phyloP scores from a whole-genome alignment of 2,329 filamentous ascomycete species.

The Talaromyces sp. region DNA sequence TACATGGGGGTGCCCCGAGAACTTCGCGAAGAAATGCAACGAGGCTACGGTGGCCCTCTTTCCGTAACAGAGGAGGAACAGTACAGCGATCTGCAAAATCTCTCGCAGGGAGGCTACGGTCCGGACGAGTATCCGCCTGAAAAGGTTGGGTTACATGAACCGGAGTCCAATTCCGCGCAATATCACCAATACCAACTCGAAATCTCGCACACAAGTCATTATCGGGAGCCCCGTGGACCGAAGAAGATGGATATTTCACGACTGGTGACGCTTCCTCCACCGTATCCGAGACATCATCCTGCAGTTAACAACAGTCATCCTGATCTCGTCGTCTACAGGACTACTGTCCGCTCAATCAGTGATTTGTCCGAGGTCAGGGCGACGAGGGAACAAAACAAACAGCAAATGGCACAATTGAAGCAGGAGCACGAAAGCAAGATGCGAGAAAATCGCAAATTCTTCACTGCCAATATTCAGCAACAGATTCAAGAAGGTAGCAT shows the following conservation, averaged over 20 bases:
- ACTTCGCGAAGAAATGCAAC: slow-evolving; percentile 67
- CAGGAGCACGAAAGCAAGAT: slow-evolving; percentile 52
- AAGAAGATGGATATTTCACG: slow-evolving; percentile 79
- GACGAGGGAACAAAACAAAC: slow-evolving; percentile 55
- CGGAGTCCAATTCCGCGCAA: slow-evolving; percentile 25
- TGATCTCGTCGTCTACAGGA: slow-evolving; percentile 74
- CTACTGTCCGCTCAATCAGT: slow-evolving; percentile 67
- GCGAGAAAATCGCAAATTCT: slow-evolving; percentile 60
- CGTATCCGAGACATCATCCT: slow-evolving; percentile 90
- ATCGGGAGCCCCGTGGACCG: slow-evolving; percentile 34
- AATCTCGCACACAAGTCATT: slow-evolving; percentile 2
- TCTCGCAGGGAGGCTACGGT: slow-evolving; percentile 39
- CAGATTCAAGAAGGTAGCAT: slow-evolving; percentile 76
- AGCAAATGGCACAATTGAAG: slow-evolving; percentile 54
- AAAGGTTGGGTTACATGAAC: slow-evolving; percentile 59
- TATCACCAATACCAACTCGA: slow-evolving; percentile 18
- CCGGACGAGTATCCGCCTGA: slow-evolving; percentile 63
- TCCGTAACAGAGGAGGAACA: slow-evolving; percentile 27
- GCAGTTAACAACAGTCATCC: slow-evolving; percentile 96
- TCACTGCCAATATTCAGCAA: slow-evolving; percentile 72
- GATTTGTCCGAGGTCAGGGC: slow-evolving; percentile 69
- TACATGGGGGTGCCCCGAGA: slow-evolving; percentile 92
- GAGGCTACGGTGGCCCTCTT: slow-evolving; percentile 48
- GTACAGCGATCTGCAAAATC: slow-evolving; percentile 22
- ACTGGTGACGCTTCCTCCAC: slow-evolving; percentile 86